phyloP scores from a whole-genome alignment of 495 filamentous ascomycete genomes.

The Podospora didyma region DNA sequence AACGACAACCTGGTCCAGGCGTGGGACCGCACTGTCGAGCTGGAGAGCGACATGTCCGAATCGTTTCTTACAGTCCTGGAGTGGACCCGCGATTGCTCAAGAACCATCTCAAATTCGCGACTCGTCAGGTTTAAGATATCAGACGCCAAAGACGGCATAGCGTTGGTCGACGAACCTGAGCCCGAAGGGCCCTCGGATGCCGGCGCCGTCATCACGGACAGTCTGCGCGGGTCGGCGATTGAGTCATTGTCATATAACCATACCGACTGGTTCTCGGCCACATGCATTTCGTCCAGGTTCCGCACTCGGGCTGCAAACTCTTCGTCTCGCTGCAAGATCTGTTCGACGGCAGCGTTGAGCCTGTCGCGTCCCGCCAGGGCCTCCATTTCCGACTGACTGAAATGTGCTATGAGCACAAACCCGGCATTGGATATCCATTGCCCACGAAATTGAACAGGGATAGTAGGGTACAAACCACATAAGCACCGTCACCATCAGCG shows the following conservation, averaged over 20 bases:
- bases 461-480: background rate
- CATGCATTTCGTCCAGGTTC: background rate
- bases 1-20: slow-evolving; percentile 6
- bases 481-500: slow-evolving; percentile 5
- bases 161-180: background rate
- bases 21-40: background rate
- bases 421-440: no score
- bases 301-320: background rate
- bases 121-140: no score
- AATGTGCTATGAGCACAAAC: background rate
- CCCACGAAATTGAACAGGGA: no score
- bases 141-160: background rate
- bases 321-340: slow-evolving; percentile 2
- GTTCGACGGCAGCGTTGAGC: background rate
- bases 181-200: background rate
- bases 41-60: slow-evolving; percentile 1
- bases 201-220: background rate
- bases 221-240: background rate
- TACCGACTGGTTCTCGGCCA: background rate
- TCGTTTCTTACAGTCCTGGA: background rate
- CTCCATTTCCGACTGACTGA: slow-evolving; percentile 2
- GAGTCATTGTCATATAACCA: slow-evolving; percentile 1
- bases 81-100: slow-evolving; percentile 2
- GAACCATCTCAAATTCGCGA: background rate
- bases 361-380: background rate